A percentile compares a stretch with the other conserved stretches of the same genome.
Evolutionary conservation across 352 stramenopile genomes (phyloP).

Genomic region (Plasmopara halstedii): DNA sequence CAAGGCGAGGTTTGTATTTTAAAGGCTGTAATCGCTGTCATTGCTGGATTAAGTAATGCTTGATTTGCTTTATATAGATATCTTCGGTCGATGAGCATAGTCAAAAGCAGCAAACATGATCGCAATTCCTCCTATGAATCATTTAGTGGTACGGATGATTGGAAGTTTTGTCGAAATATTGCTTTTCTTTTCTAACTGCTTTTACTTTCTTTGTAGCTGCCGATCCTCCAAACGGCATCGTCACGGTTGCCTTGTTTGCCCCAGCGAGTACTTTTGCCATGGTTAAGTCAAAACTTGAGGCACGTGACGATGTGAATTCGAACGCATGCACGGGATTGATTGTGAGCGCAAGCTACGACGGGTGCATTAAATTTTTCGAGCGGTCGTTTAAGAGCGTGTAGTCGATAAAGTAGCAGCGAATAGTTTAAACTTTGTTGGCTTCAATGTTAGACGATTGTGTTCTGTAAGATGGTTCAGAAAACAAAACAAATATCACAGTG

Average conservation of each 20-base stretch:
- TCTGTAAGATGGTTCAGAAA: too few species aligned
- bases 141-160: conserved; percentile 43
- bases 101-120: conserved; percentile 69
- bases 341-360: conserved; percentile 78
- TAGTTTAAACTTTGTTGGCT: neutral
- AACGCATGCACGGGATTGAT: conserved; percentile 74
- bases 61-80: conserved; percentile 15
- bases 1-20: conserved; percentile 44
- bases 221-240: conserved; percentile 61
- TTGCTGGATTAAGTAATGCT: neutral
- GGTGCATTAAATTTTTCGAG: conserved; percentile 80
- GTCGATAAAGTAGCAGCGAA: conserved; percentile 4
- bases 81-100: conserved; percentile 41
- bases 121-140: conserved; percentile 77
- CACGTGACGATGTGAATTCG: conserved; percentile 44
- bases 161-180: neutral
- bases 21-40: neutral
- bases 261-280: conserved; percentile 75
- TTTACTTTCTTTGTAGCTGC: conserved; percentile 29
- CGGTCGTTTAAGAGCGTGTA: conserved; percentile 31
- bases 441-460: too few species aligned
- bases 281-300: conserved; percentile 67
- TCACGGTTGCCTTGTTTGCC: conserved; percentile 74
- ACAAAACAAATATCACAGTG: too few species aligned
- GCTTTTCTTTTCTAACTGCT: neutral